Evolutionary conservation across 1,284 basidiomycete genomes (phyloP), one percentile per base, ranked within the genome.

Genomic region (Schizophyllum commune): DNA sequence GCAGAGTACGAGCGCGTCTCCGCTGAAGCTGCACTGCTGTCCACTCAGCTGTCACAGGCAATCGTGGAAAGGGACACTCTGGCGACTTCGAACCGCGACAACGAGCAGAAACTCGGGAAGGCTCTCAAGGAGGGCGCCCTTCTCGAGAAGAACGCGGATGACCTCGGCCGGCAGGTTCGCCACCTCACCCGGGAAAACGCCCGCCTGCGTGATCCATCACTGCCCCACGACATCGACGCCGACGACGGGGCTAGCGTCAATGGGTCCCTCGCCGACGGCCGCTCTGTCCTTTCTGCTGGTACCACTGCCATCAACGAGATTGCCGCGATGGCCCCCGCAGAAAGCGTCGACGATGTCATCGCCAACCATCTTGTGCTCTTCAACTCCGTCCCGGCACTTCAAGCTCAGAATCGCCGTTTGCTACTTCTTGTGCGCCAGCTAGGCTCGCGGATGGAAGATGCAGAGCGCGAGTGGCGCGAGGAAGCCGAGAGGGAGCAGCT

Each of bases 301-400:
- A n/a, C 65, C 60, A 33, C 66, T 52, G 53, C 27, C 11, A 27
- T 21, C 53, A 21, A 21, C 57, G 60, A 63, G 17, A 59, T 72
- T 20, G 58, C 68, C 17, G 62, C 57, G 3, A 32, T 67, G 3
- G 70, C 69, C 52, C 81, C 81, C 5, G 81, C 81, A 1, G 80
- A 84, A 59, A 81, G 83, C 64, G 86, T 88, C 32, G 87, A 94
- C 65, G 78, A 79, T 0, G 85, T 98, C 65, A 96, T 98, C 72
- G 91, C 92, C 21, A 91, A 91, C 69, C 83, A 95, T 68, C 84
- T 99, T 13, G 91, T 98, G 56, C 84, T 94, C 27, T 99, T 96
- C 85, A 81, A 81, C 56, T 91, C 88, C 1, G 84, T 98, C 57
- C 81, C 84, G 11, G 81, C 84, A 20, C 77, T 99, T 32, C 94